These are phyloP conservation scores for sweet orange (Citrus sinensis) DNA, from an alignment of 345 rosid species.

Conservation along the genomic window DVS_A1.0 CM039168.1:27019501-27020000, in stretches of 20 bases:
- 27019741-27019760: neutral
- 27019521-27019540: neutral
- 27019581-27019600: neutral
- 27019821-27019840: neutral
- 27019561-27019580: neutral
- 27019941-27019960: neutral
- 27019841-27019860: neutral
- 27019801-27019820: neutral
- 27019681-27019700: neutral
- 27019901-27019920: neutral
- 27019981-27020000: too few relatives aligned
- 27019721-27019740: neutral
- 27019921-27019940: neutral
- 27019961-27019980: neutral
- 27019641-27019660: neutral
- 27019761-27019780: neutral
- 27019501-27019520: neutral
- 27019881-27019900: neutral
- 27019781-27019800: neutral
- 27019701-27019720: neutral
- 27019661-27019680: neutral
- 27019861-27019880: neutral
- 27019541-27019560: neutral
- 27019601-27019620: neutral
- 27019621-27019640: neutral